Base-by-base conservation (phyloP, 2,329 filamentous ascomycete species). In the Epichloe aotearoae region DNA sequence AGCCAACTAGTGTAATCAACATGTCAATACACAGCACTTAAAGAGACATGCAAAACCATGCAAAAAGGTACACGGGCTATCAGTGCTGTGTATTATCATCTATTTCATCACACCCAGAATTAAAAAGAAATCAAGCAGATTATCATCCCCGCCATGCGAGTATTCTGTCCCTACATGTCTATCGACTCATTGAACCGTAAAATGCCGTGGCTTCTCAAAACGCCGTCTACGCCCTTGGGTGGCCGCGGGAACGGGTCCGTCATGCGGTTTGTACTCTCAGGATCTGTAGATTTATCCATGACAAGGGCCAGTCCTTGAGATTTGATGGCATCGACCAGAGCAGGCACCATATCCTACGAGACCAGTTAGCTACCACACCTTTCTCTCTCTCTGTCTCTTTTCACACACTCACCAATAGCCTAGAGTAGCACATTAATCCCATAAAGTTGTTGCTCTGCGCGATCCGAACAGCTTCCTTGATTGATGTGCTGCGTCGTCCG, bases 381-480 rank as follows among this genome's bases (percentile, higher is more conserved):
- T 33, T 23, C 20, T 23, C 23, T 26, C 23, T 26, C 23, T 26
- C 23, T 7, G 2, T 7, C 23, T 26, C 6, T 30, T 4, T 11
- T 30, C 30, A 30, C 40, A 47, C 34, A 76, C 84, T 62, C 75
- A 94, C 88, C 72, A 98, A 68, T 56, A 98, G 74, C 57, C 85
- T 80, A 34, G 88, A 91, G 58, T 84, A 89, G 69, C 90, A 96
- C 53, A 97, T 87, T 61, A 98, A 66, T 3, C 93, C 93, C 93
- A 98, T 98, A 57, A 98, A 88, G 65, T 98, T 98, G 65, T 98
- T 98, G 64, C 84, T 87, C 67, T 94, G 86, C 20, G 91, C 90
- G 62, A 95, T 88, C 56, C 90, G 80, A 14, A 96, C 93, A 4
- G 88, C 88, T 65, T 98, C 91, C 70, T 97, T 98, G 58, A 97